Base-by-base conservation (phyloP, 208 protist genomes). In the Lotmaria passim region DNA sequence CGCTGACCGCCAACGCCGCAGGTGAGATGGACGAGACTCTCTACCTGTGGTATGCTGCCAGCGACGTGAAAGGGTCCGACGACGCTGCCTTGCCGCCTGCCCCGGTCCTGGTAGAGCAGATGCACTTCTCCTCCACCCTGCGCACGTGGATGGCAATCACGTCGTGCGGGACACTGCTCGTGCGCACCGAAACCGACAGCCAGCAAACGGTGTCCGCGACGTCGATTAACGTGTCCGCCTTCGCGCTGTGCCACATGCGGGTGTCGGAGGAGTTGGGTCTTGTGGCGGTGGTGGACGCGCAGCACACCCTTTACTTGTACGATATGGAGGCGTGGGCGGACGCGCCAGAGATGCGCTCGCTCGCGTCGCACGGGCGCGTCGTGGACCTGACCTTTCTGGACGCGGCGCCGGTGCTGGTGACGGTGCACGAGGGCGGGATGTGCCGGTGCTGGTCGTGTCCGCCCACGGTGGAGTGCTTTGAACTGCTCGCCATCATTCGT, bases 261-360 rank as follows among this genome's bases (percentile, higher is more conserved):
- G 56, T 91, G 26, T 85, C 78, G 41, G 89, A 90, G 38, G 78
- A 86, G 48, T 61, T 89, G n/a, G 83, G 81, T 11, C 64, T 87
- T 12, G 71, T 80, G n/a, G 78, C 59, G 11, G 86, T 84, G 43
- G 69, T 77, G 53, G 85, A 89, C 63, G 75, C 79, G 1, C 43
- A 78, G 24, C 5, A 36, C 11, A 48, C 67, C 14, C 74, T 87
- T 33, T 75, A 83, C 73, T 24, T 89, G 2, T 83, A 81, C 58
- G 85, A 90, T 43, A 77, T 85, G 56, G 87, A 88, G 61, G 63
- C 63, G 41, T 77, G 71, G 71, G 24, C 56, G 11, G 63, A 77
- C 50, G 30, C 57, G 14, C 64, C 71, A 19, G 36, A 47, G 21
- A 61, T 38, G 12, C 53, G 65, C 70, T 19, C 28, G 11, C 43